These are phyloP conservation scores for Diplotaxis tenuifolia DNA, from an alignment of 345 rosid genomes.

Conservation along the genomic window DNA sequence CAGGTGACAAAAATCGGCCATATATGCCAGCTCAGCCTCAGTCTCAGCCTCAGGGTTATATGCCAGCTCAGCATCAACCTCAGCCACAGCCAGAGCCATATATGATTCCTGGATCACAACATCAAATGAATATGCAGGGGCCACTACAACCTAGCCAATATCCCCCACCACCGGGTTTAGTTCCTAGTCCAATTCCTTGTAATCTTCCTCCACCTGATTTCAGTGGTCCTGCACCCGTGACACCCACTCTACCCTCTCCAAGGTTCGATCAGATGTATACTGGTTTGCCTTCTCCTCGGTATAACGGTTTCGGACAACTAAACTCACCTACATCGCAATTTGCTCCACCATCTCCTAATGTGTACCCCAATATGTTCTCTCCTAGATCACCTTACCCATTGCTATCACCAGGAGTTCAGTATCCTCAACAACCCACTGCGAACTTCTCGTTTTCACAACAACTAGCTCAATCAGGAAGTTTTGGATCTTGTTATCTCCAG, in stretches of 20 bases:
- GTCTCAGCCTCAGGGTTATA: not conserved
- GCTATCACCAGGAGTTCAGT: slow-evolving; percentile 75
- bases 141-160: slow-evolving; percentile 41
- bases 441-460: slow-evolving; percentile 69
- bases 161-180: slow-evolving; percentile 34
- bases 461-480: slow-evolving; percentile 60
- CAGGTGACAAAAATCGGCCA: not conserved
- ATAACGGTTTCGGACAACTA: slow-evolving; percentile 56
- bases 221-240: slow-evolving; percentile 52
- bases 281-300: slow-evolving; percentile 49
- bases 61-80: not conserved
- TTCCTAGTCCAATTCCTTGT: slow-evolving; percentile 35
- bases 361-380: slow-evolving; percentile 59
- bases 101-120: slow-evolving; percentile 27
- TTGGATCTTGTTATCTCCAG: slow-evolving; percentile 51
- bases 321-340: slow-evolving; percentile 86
- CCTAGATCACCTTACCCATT: slow-evolving; percentile 73
- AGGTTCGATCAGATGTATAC: slow-evolving; percentile 45
- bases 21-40: not conserved
- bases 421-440: slow-evolving; percentile 72
- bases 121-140: slow-evolving; percentile 28
- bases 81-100: slow-evolving; percentile 29
- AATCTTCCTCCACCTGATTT: slow-evolving; percentile 51
- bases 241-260: slow-evolving; percentile 50
- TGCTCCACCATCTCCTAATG: slow-evolving; percentile 63